Percentiles rank a stretch among this genome's conserved stretches.
phyloP scores from a whole-genome alignment of 176 grass and related monocot genomes.

The Triticum urartu region DNA sequence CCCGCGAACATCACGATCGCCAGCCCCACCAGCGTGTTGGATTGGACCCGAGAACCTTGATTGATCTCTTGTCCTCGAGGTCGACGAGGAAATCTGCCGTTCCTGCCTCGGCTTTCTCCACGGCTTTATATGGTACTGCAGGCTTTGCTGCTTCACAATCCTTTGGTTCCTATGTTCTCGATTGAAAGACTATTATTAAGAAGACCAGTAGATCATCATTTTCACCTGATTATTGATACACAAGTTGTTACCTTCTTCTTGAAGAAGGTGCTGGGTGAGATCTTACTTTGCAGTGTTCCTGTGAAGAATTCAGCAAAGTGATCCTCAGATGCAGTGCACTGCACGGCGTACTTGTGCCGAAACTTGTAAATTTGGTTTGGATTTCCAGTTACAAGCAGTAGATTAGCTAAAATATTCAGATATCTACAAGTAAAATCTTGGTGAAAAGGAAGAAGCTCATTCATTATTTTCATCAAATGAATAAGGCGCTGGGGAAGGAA shows the following conservation, averaged over 20 bases:
- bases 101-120: conserved; percentile 57
- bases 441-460: neutral
- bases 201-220: neutral
- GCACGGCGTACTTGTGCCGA: too few species aligned
- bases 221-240: neutral
- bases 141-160: conserved; percentile 41
- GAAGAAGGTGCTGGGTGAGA: conserved; percentile 18
- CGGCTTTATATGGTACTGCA: neutral
- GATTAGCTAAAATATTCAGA: neutral
- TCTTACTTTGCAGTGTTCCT: conserved; percentile 30
- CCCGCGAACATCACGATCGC: conserved; percentile 76
- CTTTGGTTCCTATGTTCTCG: conserved; percentile 31
- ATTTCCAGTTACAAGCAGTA: too few species aligned
- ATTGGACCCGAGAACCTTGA: conserved; percentile 59
- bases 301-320: neutral
- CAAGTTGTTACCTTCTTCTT: neutral
- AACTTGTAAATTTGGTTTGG: too few species aligned
- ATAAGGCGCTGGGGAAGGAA: neutral
- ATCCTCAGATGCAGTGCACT: neutral
- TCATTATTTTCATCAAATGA: neutral
- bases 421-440: neutral
- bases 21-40: conserved; percentile 58
- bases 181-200: neutral
- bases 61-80: conserved; percentile 74
- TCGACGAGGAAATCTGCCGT: conserved; percentile 75